Evolutionary conservation across 2,329 filamentous ascomycete species (phyloP), one percentile per base, ranked within the genome.

Genomic region (Dactylellina parvicollis): DNA sequence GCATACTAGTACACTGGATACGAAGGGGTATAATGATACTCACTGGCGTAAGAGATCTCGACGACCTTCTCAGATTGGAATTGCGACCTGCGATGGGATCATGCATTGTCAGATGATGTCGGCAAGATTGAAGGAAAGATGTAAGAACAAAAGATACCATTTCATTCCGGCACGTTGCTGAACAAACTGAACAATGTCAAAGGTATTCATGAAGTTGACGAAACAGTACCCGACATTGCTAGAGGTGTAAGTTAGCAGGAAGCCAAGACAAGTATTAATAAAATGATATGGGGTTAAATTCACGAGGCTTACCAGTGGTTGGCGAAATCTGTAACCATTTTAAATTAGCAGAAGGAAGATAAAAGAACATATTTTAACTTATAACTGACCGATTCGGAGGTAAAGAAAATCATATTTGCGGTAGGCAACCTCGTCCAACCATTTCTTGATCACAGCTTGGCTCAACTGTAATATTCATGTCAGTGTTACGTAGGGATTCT

Each of bases 391-490:
- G 77, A 98, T 97, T 30, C 94, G 89, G 56, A 98, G 83, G 79
- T 98, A 98, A 84, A 96, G 88, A 80, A 98, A 98, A 79, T 98
- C 93, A 79, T 96, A 98, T 75, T 89, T 89, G 32, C 92, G 92
- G 81, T 86, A 88, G 79, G 88, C 91, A 14, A 88, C 90, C 75
- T 89, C 85, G 77, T 97, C 91, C 10, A 73, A 26, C 69, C 69
- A 73, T 0, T 42, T 32, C 28, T 66, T 65, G n/a, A 73, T 49
- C 0, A 46, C 30, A 3, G 46, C 16, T 56, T 73, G 69, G 18
- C 10, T 47, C 9, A 66, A 16, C 61, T 66, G 30, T 22, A 22
- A 12, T 36, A 24, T 54, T 22, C 14, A 10, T 3, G 18, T 47
- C 12, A 97, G 84, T 62, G 96, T 88, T n/a, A n/a, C n/a, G n/a